Evolutionary conservation across 2,329 filamentous ascomycete genomes (phyloP).

Genomic region (Nakataea oryzae): DNA sequence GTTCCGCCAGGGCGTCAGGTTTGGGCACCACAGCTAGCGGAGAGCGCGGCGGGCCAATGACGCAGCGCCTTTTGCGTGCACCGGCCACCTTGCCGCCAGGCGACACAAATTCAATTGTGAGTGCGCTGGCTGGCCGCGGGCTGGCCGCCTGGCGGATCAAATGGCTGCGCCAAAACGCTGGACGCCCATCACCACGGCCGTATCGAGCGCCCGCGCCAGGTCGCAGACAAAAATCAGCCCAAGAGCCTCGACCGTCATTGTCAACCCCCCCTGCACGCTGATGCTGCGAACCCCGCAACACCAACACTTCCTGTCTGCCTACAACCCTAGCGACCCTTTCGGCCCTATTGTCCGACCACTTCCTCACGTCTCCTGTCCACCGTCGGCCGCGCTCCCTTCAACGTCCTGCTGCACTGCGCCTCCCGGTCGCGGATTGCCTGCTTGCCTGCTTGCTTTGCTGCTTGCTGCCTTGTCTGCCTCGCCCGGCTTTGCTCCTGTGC

Average conservation of each 20-base stretch:
- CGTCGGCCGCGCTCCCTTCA: not conserved
- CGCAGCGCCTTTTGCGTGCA: not conserved
- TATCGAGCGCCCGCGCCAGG: not conserved
- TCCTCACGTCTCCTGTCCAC: not conserved
- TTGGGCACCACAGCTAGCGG: not conserved
- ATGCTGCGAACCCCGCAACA: slow-evolving; percentile 1
- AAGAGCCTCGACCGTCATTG: slow-evolving; percentile 2
- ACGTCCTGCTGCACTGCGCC: not conserved
- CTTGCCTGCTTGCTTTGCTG: not conserved
- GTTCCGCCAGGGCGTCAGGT: not conserved
- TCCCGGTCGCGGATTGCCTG: not conserved
- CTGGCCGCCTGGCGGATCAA: not conserved
- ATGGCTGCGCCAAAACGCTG: slow-evolving; percentile 2
- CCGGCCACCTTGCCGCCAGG: not conserved
- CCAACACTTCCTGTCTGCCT: not conserved
- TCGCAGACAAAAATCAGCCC: not conserved
- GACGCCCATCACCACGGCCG: not conserved
- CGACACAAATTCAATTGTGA: not conserved
- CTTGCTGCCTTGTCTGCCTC: not conserved
- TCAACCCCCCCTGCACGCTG: slow-evolving; percentile 1
- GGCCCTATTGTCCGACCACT: not conserved
- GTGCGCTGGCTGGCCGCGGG: not conserved
- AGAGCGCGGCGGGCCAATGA: not conserved
- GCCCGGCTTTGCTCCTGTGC: not conserved
- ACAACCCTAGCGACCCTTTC: no score